Evolutionary conservation across 1,284 basidiomycete genomes (phyloP).

Genomic region (Earliella scabrosa): DNA sequence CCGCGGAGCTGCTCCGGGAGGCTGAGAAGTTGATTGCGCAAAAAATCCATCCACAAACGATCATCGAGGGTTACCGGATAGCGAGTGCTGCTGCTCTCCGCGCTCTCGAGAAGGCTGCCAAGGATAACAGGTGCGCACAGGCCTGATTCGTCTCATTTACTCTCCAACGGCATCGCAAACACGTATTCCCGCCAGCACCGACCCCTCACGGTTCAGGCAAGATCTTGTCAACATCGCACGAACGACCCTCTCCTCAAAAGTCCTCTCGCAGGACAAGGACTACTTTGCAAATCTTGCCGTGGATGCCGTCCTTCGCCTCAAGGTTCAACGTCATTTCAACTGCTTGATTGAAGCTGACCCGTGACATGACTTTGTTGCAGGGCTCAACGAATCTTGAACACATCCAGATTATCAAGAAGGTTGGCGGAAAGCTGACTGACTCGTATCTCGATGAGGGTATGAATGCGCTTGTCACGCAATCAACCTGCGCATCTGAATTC

Average conservation of each 20-base stretch:
- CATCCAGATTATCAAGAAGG: conserved; percentile 99
- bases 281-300: conserved; percentile 99
- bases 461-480: conserved; percentile 13
- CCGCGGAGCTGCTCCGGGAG: conserved; percentile 91
- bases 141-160: background rate
- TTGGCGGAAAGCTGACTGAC: conserved; percentile 97
- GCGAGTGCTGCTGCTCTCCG: conserved; percentile 87
- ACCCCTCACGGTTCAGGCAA: conserved; percentile 79
- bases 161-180: too few species aligned
- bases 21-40: conserved; percentile 94
- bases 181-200: conserved; percentile 50
- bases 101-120: conserved; percentile 82
- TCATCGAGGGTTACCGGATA: conserved; percentile 97
- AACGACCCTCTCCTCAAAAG: conserved; percentile 96
- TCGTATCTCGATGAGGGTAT: conserved; percentile 96
- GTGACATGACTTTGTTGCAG: conserved; percentile 39
- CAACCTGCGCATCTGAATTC: background rate
- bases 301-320: conserved; percentile 93
- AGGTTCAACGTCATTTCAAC: conserved; percentile 49
- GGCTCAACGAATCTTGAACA: conserved; percentile 97
- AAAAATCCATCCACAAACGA: conserved; percentile 98
- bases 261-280: conserved; percentile 95
- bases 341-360: background rate
- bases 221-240: conserved; percentile 97
- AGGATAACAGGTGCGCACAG: conserved; percentile 79